These are phyloP conservation scores for Coemansia sp. DNA, from an alignment of 192 early-diverging fungal genomes.

Conservation along the genomic window DNA sequence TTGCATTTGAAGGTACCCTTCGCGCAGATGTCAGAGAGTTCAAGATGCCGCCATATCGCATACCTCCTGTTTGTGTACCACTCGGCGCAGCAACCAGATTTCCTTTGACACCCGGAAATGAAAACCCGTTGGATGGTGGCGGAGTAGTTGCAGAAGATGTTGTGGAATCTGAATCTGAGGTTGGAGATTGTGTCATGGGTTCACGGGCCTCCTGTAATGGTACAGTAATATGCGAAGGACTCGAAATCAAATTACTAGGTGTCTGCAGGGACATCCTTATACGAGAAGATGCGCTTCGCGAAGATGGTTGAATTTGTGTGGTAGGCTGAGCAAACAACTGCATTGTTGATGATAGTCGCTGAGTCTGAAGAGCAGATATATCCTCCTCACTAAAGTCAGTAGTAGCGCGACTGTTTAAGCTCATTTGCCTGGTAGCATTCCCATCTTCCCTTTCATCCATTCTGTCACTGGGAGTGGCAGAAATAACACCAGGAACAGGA, in stretches of 20 bases:
- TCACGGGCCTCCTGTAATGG: neutral
- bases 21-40: conserved; percentile 3
- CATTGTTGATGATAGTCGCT: conserved; percentile 6
- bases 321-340: conserved; percentile 13
- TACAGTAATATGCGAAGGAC: neutral
- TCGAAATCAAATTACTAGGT: neutral
- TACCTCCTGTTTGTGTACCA: neutral
- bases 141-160: neutral
- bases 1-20: conserved; percentile 3
- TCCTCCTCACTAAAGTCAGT: conserved; percentile 1
- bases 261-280: neutral
- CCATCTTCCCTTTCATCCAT: neutral
- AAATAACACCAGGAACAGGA: neutral
- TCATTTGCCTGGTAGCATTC: neutral
- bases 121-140: neutral
- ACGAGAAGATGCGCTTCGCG: neutral
- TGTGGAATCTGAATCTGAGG: neutral
- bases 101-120: neutral
- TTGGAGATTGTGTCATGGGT: neutral
- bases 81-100: neutral
- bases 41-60: neutral
- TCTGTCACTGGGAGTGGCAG: neutral
- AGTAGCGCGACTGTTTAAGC: neutral
- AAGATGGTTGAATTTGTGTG: neutral
- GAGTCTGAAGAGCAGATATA: conserved; percentile 3